phyloP scores from a whole-genome alignment of 345 rosid species.

The Hibiscus tridactylites region DNA sequence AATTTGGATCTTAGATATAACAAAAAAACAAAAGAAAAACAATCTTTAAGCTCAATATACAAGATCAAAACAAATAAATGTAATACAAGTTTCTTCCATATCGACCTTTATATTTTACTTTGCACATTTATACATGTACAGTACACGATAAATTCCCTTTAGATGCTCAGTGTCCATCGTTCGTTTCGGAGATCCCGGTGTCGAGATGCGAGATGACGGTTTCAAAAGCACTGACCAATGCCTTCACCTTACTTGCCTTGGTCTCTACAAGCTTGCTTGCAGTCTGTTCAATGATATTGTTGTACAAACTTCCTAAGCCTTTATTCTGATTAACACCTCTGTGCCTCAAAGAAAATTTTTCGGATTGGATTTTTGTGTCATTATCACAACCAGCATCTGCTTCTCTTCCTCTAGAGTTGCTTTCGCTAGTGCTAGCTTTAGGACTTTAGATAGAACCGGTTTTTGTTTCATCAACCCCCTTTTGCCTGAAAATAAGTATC shows the following conservation, averaged over 20 bases:
- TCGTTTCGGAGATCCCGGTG: constrained; percentile 25
- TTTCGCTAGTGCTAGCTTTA: constrained; percentile 10
- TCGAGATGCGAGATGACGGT: constrained; percentile 70
- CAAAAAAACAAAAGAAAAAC: no score
- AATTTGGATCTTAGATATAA: no score
- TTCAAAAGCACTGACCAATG: constrained; percentile 88
- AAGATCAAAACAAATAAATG: no score
- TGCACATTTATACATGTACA: neutral
- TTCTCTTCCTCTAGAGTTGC: constrained; percentile 18
- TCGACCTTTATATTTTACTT: neutral
- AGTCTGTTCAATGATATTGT: constrained; percentile 76
- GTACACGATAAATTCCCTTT: neutral
- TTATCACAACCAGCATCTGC: constrained; percentile 8
- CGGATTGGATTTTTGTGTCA: constrained; percentile 18
- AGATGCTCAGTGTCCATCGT: constrained; percentile 8
- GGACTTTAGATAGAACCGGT: constrained; percentile 13
- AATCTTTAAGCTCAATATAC: no score
- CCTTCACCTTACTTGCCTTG: constrained; percentile 75
- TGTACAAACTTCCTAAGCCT: constrained; percentile 39
- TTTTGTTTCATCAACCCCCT: constrained; percentile 25
- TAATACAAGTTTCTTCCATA: neutral
- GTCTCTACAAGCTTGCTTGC: constrained; percentile 47
- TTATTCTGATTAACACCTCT: constrained; percentile 34
- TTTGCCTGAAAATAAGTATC: constrained; percentile 48
- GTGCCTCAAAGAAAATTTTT: constrained; percentile 43